Evolutionary conservation across 768 basidiomycete genomes (phyloP), one percentile per base, ranked within the genome.

Genomic region (Daedaleopsis sinensis): DNA sequence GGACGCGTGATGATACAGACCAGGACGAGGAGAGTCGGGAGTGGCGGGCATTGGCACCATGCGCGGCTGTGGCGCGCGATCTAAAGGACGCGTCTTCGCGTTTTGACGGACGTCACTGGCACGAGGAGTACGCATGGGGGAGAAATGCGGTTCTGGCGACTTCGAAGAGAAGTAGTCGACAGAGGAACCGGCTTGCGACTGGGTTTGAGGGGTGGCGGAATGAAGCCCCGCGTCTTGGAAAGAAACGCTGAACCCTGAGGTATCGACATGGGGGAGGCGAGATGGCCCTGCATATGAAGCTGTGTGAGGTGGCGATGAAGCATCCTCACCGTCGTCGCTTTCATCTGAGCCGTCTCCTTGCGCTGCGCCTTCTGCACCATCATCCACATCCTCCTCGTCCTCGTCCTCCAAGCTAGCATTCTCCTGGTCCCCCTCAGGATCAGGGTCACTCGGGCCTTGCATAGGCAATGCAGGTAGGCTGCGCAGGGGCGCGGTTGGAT

Each of bases 1-100:
- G 52, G 89, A 90, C 0, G 82, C 81, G 42, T 79, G 82, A 55
- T 83, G 84, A 68, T 84, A 84, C 68, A 89, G 78, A 51, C 76
- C 75, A 6, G 85, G 82, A 21, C 75, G 65, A 6, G 67, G 65
- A 11, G 67, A 67, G 9, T 42, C 57, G 24, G 67, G 65, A 11
- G 65, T 59, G 37, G 63, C 53, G 1, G 71, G 72, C 69, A 71
- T 72, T 12, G 66, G 69, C n/a, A 73, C 58, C 11, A 59, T 65
- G 27, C 67, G 61, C 16, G 69, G 62, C 27, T 55, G 51, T 47
- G 58, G 58, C 21, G 53, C 42, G 24, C 57, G 50, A 21, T 46
- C 46, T 19, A 18, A 16, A 27, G 38, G 27, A 21, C 52, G 54
- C 27, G 27, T 51, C 27, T 49, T 46, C 43, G 39, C 38, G 43